Evolutionary conservation across 2,329 filamentous ascomycete genomes (phyloP).

Genomic region (Teratosphaeria epicoccoides): DNA sequence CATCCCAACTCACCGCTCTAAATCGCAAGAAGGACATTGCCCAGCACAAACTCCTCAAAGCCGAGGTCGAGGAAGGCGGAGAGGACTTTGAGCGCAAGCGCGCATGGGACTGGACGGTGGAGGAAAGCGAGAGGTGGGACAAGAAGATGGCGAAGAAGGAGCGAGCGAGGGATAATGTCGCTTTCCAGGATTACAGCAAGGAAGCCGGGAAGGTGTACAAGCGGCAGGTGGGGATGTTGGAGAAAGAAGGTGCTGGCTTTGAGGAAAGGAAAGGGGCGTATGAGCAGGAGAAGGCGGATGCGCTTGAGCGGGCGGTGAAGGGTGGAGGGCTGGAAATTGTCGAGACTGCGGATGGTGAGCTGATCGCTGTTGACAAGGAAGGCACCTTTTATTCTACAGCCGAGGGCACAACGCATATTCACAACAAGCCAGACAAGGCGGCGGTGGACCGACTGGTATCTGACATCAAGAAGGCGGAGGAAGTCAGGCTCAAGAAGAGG

Average conservation of each 20-base stretch:
- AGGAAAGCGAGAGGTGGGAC: conserved; percentile 92
- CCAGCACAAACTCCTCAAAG: conserved; percentile 84
- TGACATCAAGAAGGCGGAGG: conserved; percentile 81
- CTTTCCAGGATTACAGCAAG: conserved; percentile 79
- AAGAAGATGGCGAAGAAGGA: conserved; percentile 78
- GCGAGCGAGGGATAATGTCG: conserved; percentile 68
- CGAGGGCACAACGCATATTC: conserved; percentile 62
- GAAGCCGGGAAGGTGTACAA: conserved; percentile 93
- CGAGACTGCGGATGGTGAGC: conserved; percentile 87
- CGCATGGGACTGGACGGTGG: conserved; percentile 96
- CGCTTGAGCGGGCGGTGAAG: conserved; percentile 73
- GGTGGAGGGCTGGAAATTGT: conserved; percentile 83
- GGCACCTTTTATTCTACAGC: conserved; percentile 85
- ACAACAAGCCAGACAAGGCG: conserved; percentile 78
- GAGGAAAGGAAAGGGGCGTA: conserved; percentile 57
- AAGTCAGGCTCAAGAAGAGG: conserved; percentile 73
- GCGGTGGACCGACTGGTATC: conserved; percentile 79
- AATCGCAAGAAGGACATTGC: conserved; percentile 79
- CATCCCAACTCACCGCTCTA: conserved; percentile 64
- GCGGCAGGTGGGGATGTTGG: conserved; percentile 68
- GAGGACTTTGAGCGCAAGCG: conserved; percentile 96
- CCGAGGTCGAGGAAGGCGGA: conserved; percentile 71
- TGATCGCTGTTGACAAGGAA: conserved; percentile 86
- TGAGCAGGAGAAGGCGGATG: conserved; percentile 72
- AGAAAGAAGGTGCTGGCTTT: conserved; percentile 32